Percentiles rank a stretch among this genome's conserved stretches.
These are phyloP conservation scores for Phytopythium litorale DNA, from an alignment of 352 stramenopile genomes.

Conservation along the genomic window DNA sequence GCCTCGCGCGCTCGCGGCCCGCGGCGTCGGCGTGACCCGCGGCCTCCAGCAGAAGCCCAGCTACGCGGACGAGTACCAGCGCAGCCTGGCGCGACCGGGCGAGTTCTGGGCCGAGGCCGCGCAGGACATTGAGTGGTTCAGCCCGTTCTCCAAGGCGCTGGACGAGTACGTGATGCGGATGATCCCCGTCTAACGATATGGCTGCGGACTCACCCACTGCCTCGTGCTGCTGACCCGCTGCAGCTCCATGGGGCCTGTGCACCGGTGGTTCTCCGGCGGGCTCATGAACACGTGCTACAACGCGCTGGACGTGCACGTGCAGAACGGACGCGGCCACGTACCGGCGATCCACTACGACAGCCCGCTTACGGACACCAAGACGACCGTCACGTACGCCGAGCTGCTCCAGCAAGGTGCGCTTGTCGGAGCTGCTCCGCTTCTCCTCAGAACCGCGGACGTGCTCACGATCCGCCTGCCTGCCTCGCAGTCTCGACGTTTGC, in stretches of 20 bases:
- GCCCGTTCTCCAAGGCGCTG: slow-evolving; percentile 38
- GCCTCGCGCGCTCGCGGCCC: not conserved
- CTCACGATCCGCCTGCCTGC: not conserved
- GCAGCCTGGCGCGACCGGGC: slow-evolving; percentile 35
- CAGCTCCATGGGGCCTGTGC: slow-evolving; percentile 29
- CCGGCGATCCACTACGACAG: slow-evolving; percentile 58
- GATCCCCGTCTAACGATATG: not conserved
- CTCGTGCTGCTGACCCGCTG: not conserved
- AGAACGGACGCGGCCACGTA: slow-evolving; percentile 38
- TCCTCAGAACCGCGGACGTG: not conserved
- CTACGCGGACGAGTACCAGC: slow-evolving; percentile 40
- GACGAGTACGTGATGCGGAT: slow-evolving; percentile 24
- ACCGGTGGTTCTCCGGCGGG: slow-evolving; percentile 49
- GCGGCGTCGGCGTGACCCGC: not conserved
- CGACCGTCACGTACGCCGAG: slow-evolving; percentile 66
- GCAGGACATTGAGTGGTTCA: slow-evolving; percentile 53
- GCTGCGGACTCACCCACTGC: not conserved
- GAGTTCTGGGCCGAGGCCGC: slow-evolving; percentile 51
- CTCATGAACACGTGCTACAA: slow-evolving; percentile 76
- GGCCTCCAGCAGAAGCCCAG: slow-evolving; percentile 18
- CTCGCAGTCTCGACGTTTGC: slow-evolving; percentile 52
- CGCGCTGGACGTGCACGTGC: slow-evolving; percentile 53
- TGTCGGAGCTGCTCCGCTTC: not conserved
- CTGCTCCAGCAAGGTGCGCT: slow-evolving; percentile 51
- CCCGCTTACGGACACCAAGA: slow-evolving; percentile 53